Percentiles rank a stretch among this genome's conserved stretches.
Evolutionary conservation across 495 filamentous ascomycete genomes (phyloP).

Genomic region (Aspergillus nidulans): DNA sequence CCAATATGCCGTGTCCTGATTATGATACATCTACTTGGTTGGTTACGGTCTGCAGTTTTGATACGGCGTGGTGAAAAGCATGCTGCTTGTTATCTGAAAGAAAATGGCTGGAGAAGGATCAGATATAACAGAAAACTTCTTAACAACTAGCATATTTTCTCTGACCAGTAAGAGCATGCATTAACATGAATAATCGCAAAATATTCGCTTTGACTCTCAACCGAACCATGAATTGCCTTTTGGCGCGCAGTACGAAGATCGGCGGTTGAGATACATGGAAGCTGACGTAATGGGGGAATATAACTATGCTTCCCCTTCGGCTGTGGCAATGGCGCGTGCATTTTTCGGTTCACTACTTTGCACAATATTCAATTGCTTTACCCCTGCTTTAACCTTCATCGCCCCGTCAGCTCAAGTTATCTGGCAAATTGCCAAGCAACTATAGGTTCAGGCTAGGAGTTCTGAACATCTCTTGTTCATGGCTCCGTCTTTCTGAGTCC

Average conservation of each 20-base stretch:
- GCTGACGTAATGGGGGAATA: not conserved
- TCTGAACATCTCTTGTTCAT: not conserved
- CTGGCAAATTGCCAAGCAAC: not conserved
- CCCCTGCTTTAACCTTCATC: not conserved
- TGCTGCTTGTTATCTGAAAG: conserved; percentile 5
- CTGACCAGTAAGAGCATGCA: too few relatives aligned
- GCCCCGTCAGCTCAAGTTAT: not conserved
- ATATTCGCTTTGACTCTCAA: too few relatives aligned
- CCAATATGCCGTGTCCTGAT: conserved; percentile 13
- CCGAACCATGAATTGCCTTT: too few relatives aligned
- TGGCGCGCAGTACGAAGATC: too few relatives aligned
- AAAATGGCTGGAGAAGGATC: conserved; percentile 1
- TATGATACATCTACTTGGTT: conserved; percentile 12
- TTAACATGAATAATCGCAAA: too few relatives aligned
- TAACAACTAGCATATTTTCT: not conserved
- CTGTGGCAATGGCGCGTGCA: not conserved
- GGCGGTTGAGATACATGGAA: not conserved
- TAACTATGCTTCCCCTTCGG: not conserved
- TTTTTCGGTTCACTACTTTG: not conserved
- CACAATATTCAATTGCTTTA: not conserved
- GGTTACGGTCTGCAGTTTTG: not conserved
- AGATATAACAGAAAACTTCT: not conserved
- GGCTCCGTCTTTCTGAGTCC: not conserved
- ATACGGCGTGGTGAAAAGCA: conserved; percentile 7
- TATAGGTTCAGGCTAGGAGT: not conserved